Evolutionary conservation across 1,284 basidiomycete species (phyloP), one percentile per base, ranked within the genome.

Genomic region (Rhodotorula glutinis): DNA sequence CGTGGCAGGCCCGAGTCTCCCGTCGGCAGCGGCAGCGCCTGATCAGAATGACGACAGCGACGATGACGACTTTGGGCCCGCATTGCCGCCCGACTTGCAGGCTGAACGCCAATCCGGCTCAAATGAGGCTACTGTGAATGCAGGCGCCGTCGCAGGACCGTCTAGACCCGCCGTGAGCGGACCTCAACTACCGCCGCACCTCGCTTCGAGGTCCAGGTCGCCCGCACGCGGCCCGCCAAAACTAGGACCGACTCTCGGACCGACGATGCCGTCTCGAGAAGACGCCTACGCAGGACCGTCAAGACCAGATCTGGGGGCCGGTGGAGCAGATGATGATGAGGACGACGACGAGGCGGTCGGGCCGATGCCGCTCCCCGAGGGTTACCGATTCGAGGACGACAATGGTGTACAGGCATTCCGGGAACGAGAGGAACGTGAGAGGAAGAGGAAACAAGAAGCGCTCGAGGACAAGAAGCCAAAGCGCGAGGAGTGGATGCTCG

Each of bases 401-500:
- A 78, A 77, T 16, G 89, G 86, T 3, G 88, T 91, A 2, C 80
- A 85, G 56, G 86, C 88, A 76, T 93, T 95, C 73, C 79, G 90
- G 73, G 91, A 90, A 76, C 83, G 85, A 58, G 92, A 96, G 78
- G 89, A 90, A 75, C 82, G 88, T 67, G 81, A 85, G 68, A 85
- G 87, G 75, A 72, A 60, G 63, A 67, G 63, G 44, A 72, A 67
- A 65, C 88, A 86, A 88, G 81, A 86, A 85, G 21, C 80, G 81
- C 23, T 86, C 58, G 62, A 88, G 73, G 88, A 88, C 10, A 89
- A 91, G 78, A 84, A 84, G 53, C 81, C 85, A 40, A 82, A 91
- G 77, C 85, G 93, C 61, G 91, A 94, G 43, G 91, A 93, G 77
- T 96, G 92, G 92, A 96, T 96, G 93, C 83, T 95, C 47, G 87